Percentiles rank a stretch among this genome's conserved stretches.
Conservation (phyloP, 2,329 filamentous ascomycete species). For the Botrytis elliptica region DNA sequence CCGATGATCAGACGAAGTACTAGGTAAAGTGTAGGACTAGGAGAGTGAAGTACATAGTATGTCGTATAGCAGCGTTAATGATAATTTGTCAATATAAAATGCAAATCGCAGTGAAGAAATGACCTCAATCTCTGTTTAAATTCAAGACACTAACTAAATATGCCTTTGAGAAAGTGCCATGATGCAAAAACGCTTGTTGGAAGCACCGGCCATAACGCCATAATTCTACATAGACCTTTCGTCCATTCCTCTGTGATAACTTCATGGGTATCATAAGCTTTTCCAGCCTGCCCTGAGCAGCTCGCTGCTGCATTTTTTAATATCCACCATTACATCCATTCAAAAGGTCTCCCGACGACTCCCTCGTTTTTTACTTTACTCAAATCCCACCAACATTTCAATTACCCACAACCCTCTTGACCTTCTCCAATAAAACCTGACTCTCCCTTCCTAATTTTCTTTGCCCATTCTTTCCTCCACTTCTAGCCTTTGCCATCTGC, state of each 20-base stretch:
- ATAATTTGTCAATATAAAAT: background rate
- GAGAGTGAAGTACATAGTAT: background rate
- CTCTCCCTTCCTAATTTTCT: slow-evolving; percentile 69
- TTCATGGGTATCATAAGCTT: slow-evolving; percentile 22
- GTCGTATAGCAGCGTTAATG: background rate
- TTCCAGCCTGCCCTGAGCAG: background rate
- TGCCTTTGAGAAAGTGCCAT: background rate
- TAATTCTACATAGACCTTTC: background rate
- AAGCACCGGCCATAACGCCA: background rate
- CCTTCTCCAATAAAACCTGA: slow-evolving; percentile 61
- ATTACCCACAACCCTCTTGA: slow-evolving; percentile 49
- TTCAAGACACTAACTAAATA: background rate
- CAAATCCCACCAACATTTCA: slow-evolving; percentile 23
- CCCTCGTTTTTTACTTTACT: background rate
- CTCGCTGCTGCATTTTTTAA: background rate
- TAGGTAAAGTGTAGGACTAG: background rate
- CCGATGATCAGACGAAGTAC: background rate
- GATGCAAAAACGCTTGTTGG: slow-evolving; percentile 13
- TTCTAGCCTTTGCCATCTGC: slow-evolving; percentile 50
- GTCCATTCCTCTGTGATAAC: slow-evolving; percentile 1
- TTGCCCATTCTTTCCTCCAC: slow-evolving; percentile 63
- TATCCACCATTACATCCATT: background rate
- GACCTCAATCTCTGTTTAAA: background rate
- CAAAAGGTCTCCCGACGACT: background rate
- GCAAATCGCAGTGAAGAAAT: background rate